Evolutionary conservation across 1,284 basidiomycete species (phyloP).

Genomic region (Cutaneotrichosporon daszewskae): DNA sequence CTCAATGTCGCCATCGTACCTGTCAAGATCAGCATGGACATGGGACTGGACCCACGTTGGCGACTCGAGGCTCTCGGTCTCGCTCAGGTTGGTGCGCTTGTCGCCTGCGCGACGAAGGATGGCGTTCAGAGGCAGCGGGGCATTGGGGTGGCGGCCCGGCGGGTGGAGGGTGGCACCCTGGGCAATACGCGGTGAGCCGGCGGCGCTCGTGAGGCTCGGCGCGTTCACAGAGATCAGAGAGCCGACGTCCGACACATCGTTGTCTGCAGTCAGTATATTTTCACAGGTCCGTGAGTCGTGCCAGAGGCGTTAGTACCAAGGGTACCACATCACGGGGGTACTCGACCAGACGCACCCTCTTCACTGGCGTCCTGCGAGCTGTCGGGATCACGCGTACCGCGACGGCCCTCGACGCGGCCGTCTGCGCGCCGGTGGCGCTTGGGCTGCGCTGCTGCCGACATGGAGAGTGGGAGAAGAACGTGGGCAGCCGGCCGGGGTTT

Average conservation of each 20-base stretch:
- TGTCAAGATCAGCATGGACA: slow-evolving; percentile 35
- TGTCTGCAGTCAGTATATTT: too few species aligned
- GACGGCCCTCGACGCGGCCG: slow-evolving; percentile 12
- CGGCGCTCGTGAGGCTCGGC: slow-evolving; percentile 17
- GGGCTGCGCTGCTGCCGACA: slow-evolving; percentile 9
- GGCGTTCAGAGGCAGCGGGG: slow-evolving; percentile 9
- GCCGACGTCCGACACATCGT: slow-evolving; percentile 44
- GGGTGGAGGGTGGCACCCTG: slow-evolving; percentile 5
- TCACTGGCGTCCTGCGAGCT: slow-evolving; percentile 46
- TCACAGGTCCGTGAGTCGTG: too few species aligned
- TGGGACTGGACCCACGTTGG: slow-evolving; percentile 37
- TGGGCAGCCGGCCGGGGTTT: too few species aligned
- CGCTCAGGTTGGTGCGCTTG: slow-evolving; percentile 19
- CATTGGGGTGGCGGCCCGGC: slow-evolving; percentile 4
- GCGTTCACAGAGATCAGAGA: slow-evolving; percentile 35
- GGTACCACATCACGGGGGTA: too few species aligned
- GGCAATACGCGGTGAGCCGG: slow-evolving; percentile 15
- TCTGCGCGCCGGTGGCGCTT: slow-evolving; percentile 11
- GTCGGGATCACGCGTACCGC: slow-evolving; percentile 9
- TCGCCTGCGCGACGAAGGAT: slow-evolving; percentile 12
- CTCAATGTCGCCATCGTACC: slow-evolving; percentile 86
- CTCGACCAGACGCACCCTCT: slow-evolving; percentile 43
- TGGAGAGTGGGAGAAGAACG: too few species aligned
- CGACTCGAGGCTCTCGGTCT: slow-evolving; percentile 43
- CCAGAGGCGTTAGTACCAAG: too few species aligned